Base-by-base conservation (phyloP, 1,284 basidiomycete species). In the Trametes hirsuta region DNA sequence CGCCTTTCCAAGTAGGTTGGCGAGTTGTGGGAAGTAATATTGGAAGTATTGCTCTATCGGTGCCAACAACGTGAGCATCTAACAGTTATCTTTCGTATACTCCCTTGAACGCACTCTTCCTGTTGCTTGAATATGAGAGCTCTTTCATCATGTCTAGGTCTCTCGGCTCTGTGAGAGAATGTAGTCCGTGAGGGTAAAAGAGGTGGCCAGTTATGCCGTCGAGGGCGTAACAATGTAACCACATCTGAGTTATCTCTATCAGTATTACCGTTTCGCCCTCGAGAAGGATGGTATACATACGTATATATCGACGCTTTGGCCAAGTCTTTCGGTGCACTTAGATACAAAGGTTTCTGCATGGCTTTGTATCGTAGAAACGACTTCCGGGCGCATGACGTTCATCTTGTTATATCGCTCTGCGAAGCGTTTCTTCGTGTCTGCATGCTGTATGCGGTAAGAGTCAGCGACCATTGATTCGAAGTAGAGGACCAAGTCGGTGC, bases 161-260 rank as follows among this genome's bases (percentile, higher is more conserved):
- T 12, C 50, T n/a, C 2, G 57, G 36, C 15, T 66, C 50, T 14
- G 59, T 61, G 18, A 65, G 46, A 3, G 68, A 65, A 39, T 66
- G 62, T 10, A 64, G 51, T 2, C 66, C 69, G 1, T 47, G 39
- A 1, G 69, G 69, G 25, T 66, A 55, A 55, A 68, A 70, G 6
- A 70, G 57, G 44, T 69, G 69, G 6, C 65, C 53, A 0, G 69
- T 64, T 44, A 69, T 64, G 22, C 66, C 58, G 56, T 70, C 69
- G 1, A 70, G 58, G 2, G 68, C 63, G 46, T 66, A 70, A 51
- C 69, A 70, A 35, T 69, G 69, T 6, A 68, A 48, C 9, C 58
- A 59, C 6, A 65, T 47, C 69, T 70, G 44, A n/a, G 36, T 34
- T 3, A 51, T 36, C 24, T 12, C 30, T 30, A 4, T n/a, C 34